Evolutionary conservation across 1,284 basidiomycete species (phyloP).

Genomic region (Boletus sp.): DNA sequence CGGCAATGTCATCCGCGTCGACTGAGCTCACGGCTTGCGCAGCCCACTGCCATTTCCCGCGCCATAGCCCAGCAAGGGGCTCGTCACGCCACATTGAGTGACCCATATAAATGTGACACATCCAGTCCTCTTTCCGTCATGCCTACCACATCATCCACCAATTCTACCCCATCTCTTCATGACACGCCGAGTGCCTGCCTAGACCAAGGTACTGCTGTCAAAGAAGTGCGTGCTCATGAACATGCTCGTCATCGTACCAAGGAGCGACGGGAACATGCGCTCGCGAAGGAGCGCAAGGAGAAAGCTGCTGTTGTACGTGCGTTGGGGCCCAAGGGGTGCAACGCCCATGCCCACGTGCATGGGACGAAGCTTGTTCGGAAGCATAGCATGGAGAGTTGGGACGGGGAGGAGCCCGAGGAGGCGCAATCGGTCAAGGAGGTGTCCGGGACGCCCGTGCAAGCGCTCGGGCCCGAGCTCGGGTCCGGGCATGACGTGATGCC

Average conservation of each 20-base stretch:
- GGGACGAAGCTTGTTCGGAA: conserved; percentile 31
- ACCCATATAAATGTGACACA: conserved; percentile 37
- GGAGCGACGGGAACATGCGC: conserved; percentile 39
- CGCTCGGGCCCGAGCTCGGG: background rate
- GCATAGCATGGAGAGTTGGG: conserved; percentile 38
- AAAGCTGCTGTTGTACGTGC: conserved; percentile 23
- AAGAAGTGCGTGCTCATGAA: conserved; percentile 38
- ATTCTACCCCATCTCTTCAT: conserved; percentile 26
- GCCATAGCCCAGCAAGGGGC: conserved; percentile 22
- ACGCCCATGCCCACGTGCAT: conserved; percentile 5
- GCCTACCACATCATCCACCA: conserved; percentile 34
- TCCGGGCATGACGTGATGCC: conserved; percentile 1
- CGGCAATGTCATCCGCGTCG: conserved; percentile 3
- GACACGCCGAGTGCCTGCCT: conserved; percentile 23
- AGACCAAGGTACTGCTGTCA: conserved; percentile 21
- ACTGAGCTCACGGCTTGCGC: conserved; percentile 22
- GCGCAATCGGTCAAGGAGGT: background rate
- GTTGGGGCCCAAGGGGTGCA: conserved; percentile 28
- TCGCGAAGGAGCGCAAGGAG: conserved; percentile 39
- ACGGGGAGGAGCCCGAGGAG: conserved; percentile 27
- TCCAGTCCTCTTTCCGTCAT: conserved; percentile 25
- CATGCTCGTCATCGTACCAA: conserved; percentile 39
- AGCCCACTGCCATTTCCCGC: conserved; percentile 32
- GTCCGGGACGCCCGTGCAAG: background rate
- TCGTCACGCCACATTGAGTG: conserved; percentile 30